Base-by-base conservation (phyloP, 768 basidiomycete genomes). In the Dioszegia crocea region DNA sequence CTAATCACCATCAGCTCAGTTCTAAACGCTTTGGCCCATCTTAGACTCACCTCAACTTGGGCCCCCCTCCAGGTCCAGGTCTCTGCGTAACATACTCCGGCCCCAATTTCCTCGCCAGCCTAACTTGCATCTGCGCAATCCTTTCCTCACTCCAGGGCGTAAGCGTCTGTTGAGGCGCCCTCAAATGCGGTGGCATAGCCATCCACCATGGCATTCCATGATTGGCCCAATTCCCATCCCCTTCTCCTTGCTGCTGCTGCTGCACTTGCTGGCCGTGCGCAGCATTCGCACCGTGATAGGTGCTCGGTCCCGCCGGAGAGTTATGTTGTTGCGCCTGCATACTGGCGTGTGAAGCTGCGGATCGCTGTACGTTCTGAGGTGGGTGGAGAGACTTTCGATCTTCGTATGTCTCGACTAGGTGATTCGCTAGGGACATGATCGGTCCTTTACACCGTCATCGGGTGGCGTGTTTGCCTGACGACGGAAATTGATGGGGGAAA, bases 21-120 rank as follows among this genome's bases (percentile, higher is more conserved):
- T 9, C 24, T 24, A 24, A 14, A 16, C 1, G 27, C 8, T 2
- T 12, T 14, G 38, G 31, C 31, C n/a, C 24, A 9, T 26, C n/a
- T n/a, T n/a, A 19, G 56, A 36, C 72, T 67, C 53, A 97, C 16
- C 88, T 92, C 45, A 99, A 80, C 76, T 93, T 96, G 16, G 84
- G 83, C 3, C 88, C 89, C 19, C 80, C 80, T 16, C 86, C 88
- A 1, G 89, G 91, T 3, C 94, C 93, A 6, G 89, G 87, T 16
- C 96, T 82, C 63, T 87, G 86, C 2, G 89, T 91, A 56, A 99
- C 83, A 70, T 84, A 96, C 78, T 98, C 96, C 1, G 96, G 96
- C 2, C 96, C 96, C 19, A 99, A 85, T 66, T 87, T 89, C 77
- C 86, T 86, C 69, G 88, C 82, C 29, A 99, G 81, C 74, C 91